Conservation (phyloP, 202 grass and related monocot genomes). For the Zoysia matrella region DNA sequence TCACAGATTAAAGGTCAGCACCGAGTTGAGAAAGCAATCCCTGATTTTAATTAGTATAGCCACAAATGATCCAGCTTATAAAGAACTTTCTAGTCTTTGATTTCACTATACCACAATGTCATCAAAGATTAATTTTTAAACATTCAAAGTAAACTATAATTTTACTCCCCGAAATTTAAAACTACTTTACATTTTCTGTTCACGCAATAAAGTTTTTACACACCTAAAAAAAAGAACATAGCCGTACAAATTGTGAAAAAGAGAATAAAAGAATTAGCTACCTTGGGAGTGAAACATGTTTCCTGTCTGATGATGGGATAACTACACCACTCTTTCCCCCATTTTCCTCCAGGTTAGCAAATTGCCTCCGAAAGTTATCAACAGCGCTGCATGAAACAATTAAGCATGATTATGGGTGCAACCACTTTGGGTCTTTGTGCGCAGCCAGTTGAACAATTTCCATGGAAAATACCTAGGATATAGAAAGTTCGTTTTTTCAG, state of each 20-base stretch:
- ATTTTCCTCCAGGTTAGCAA: too few relatives aligned
- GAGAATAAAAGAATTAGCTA: too few relatives aligned
- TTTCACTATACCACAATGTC: slow-evolving; percentile 30
- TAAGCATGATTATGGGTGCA: too few relatives aligned
- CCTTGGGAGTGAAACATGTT: too few relatives aligned
- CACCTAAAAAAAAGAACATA: background rate
- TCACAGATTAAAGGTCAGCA: slow-evolving; percentile 34
- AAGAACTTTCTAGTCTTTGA: slow-evolving; percentile 11
- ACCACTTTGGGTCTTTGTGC: too few relatives aligned
- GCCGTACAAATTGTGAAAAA: slow-evolving; percentile 6
- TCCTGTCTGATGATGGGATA: too few relatives aligned
- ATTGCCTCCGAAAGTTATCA: too few relatives aligned
- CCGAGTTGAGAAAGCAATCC: background rate
- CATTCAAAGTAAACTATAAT: slow-evolving; percentile 18
- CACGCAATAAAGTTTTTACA: background rate
- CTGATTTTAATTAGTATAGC: slow-evolving; percentile 33
- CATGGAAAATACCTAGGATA: too few relatives aligned
- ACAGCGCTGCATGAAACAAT: too few relatives aligned
- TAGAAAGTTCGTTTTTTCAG: too few relatives aligned
- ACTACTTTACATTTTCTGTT: background rate
- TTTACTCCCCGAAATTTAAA: slow-evolving; percentile 2
- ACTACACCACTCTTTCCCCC: too few relatives aligned
- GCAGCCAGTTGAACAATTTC: too few relatives aligned
- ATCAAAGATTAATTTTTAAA: slow-evolving; percentile 17
- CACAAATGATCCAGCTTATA: slow-evolving; percentile 16